These are phyloP conservation scores for Arabis alpina DNA, from an alignment of 345 rosid species.

Conservation along the genomic window DNA sequence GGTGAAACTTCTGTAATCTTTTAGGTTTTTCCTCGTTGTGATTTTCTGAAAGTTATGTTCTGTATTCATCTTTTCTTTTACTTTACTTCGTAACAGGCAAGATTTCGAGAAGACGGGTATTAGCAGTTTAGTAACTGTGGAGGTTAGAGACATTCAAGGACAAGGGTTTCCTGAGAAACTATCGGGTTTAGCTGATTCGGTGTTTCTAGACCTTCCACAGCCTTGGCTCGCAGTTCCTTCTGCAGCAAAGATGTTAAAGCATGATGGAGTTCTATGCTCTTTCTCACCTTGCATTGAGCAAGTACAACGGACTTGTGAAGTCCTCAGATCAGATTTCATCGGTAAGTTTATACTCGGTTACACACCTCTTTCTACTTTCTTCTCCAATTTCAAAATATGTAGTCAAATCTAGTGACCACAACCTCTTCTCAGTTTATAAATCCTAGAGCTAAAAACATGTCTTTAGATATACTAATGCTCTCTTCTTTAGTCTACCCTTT, in stretches of 20 bases:
- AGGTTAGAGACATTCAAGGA: slow-evolving; percentile 91
- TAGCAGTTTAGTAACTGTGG: slow-evolving; percentile 70
- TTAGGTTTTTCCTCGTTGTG: not conserved
- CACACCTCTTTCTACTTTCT: slow-evolving; percentile 4
- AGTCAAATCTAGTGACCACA: too few relatives aligned
- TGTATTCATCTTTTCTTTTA: slow-evolving; percentile 3
- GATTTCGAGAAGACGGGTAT: slow-evolving; percentile 86
- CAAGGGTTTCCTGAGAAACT: slow-evolving; percentile 84
- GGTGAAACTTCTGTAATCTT: slow-evolving; percentile 48
- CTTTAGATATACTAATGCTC: too few relatives aligned
- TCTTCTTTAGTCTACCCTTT: not conserved
- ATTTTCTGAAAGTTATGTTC: not conserved
- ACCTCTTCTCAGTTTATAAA: too few relatives aligned
- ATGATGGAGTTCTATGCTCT: slow-evolving; percentile 80
- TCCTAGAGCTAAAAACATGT: too few relatives aligned
- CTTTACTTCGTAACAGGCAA: slow-evolving; percentile 53
- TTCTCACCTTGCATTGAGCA: slow-evolving; percentile 98
- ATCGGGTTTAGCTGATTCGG: slow-evolving; percentile 62
- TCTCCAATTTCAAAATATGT: not conserved
- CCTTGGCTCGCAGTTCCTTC: slow-evolving; percentile 87
- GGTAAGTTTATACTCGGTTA: slow-evolving; percentile 49
- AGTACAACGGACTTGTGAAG: slow-evolving; percentile 89
- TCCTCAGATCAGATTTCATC: slow-evolving; percentile 66
- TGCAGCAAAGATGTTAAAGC: slow-evolving; percentile 81
- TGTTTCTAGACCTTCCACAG: slow-evolving; percentile 87